Percentiles rank a stretch among this genome's conserved stretches.
phyloP scores from a whole-genome alignment of 2,329 filamentous ascomycete genomes.

The Zarea fungicola region DNA sequence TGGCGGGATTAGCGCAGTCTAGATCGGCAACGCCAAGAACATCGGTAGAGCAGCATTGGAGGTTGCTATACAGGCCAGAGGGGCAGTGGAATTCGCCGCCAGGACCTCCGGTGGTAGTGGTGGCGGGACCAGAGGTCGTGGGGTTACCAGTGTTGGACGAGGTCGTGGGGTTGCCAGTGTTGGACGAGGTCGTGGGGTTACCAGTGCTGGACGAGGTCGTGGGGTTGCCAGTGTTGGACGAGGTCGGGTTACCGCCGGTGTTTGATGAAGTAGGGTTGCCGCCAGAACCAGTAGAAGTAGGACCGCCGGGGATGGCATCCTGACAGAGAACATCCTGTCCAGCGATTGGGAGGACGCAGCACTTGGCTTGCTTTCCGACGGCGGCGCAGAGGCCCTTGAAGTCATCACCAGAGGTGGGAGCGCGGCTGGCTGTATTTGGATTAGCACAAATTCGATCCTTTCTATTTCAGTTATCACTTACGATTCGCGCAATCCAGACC shows the following conservation, averaged over 20 bases:
- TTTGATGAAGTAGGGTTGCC: neutral
- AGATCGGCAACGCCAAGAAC: conserved; percentile 2
- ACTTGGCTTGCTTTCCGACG: conserved; percentile 45
- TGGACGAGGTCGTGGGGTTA: neutral
- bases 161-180: neutral
- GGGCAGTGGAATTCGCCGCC: neutral
- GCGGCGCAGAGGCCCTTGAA: conserved; percentile 32
- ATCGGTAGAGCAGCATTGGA: conserved; percentile 5
- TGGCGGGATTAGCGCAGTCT: conserved; percentile 1
- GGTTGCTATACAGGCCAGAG: conserved; percentile 1
- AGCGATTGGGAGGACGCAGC: conserved; percentile 45
- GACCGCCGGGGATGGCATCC: neutral
- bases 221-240: neutral
- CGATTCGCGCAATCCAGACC: conserved; percentile 37
- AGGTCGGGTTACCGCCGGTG: neutral
- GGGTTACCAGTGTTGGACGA: neutral
- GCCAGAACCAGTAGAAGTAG: neutral
- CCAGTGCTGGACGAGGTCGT: neutral
- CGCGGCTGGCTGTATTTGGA: too few relatives aligned
- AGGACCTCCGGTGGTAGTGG: neutral
- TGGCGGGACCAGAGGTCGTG: neutral
- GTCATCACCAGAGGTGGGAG: neutral
- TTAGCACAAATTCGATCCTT: too few relatives aligned
- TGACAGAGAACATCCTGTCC: conserved; percentile 10
- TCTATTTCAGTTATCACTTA: too few relatives aligned